Evolutionary conservation across 75 land plant genomes (phyloP).

Genomic region (Picea sitchensis): DNA sequence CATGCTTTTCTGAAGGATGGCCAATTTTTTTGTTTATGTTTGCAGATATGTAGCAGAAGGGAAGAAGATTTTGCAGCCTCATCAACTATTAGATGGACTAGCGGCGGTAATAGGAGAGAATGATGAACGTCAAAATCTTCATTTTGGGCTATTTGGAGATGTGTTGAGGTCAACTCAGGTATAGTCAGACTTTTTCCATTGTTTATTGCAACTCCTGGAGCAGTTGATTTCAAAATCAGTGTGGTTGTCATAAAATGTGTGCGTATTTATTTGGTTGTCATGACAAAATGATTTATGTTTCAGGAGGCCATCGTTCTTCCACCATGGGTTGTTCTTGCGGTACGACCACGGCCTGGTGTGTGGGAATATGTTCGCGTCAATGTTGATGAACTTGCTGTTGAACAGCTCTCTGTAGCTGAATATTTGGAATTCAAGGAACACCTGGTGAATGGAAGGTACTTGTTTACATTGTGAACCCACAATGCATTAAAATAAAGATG

Average conservation of each 20-base stretch:
- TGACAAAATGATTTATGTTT: background rate
- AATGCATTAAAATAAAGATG: background rate
- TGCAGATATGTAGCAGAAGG: constrained; percentile 49
- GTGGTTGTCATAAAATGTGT: too few species aligned
- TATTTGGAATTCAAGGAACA: constrained; percentile 57
- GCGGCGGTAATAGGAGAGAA: constrained; percentile 7
- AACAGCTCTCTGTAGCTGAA: constrained; percentile 46
- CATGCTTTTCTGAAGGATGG: too few species aligned
- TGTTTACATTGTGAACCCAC: too few species aligned
- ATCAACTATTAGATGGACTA: constrained; percentile 49
- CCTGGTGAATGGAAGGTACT: constrained; percentile 39
- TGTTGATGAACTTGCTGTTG: constrained; percentile 58
- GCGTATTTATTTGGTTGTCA: background rate
- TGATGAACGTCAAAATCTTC: constrained; percentile 16
- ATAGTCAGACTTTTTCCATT: background rate
- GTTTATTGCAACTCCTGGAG: too few species aligned
- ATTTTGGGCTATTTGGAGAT: constrained; percentile 39
- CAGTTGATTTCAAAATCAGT: constrained; percentile 4
- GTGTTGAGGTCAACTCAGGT: constrained; percentile 59
- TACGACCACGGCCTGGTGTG: constrained; percentile 60
- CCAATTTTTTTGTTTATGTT: too few species aligned
- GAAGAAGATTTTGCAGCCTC: constrained; percentile 49
- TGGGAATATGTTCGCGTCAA: constrained; percentile 69
- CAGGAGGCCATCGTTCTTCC: constrained; percentile 71
- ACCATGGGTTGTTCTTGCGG: constrained; percentile 58